Evolutionary conservation across 2,329 filamentous ascomycete genomes (phyloP).

Genomic region (Capronia americana): DNA sequence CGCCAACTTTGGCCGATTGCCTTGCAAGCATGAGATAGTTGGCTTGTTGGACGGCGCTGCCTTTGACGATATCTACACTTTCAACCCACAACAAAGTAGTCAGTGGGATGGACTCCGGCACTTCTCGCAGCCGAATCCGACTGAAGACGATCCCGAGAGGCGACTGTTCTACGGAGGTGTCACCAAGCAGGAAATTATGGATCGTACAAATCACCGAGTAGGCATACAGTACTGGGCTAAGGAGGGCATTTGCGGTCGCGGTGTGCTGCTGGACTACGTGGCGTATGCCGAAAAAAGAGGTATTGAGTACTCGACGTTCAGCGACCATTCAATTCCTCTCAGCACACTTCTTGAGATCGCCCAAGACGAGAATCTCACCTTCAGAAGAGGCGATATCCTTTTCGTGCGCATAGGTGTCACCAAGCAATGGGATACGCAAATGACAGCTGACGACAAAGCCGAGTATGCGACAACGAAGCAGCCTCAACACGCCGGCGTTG

Average conservation of each 20-base stretch:
- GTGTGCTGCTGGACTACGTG: constrained; percentile 55
- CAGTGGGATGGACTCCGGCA: constrained; percentile 57
- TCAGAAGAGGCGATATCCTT: constrained; percentile 60
- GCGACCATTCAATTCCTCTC: constrained; percentile 53
- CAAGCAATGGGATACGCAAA: constrained; percentile 50
- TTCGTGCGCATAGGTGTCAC: constrained; percentile 55
- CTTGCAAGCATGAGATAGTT: constrained; percentile 59
- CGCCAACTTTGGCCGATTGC: constrained; percentile 60
- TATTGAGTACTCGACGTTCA: constrained; percentile 48
- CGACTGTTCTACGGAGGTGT: constrained; percentile 32
- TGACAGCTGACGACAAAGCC: constrained; percentile 47
- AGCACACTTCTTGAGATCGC: constrained; percentile 49
- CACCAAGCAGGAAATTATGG: constrained; percentile 29
- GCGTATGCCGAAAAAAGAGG: constrained; percentile 51
- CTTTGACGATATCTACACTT: constrained; percentile 53
- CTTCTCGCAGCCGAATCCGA: constrained; percentile 29
- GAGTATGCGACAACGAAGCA: constrained; percentile 43
- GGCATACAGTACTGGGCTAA: constrained; percentile 49
- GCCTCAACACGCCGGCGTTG: constrained; percentile 51
- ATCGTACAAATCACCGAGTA: constrained; percentile 43
- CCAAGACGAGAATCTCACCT: constrained; percentile 51
- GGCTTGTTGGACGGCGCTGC: constrained; percentile 47
- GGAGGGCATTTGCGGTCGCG: constrained; percentile 53
- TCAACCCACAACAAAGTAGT: constrained; percentile 57
- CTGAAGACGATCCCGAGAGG: constrained; percentile 13